A percentile compares a stretch with the other conserved stretches of the same genome.
Evolutionary conservation across 495 filamentous ascomycete species (phyloP).

Genomic region (Viridothelium virens): DNA sequence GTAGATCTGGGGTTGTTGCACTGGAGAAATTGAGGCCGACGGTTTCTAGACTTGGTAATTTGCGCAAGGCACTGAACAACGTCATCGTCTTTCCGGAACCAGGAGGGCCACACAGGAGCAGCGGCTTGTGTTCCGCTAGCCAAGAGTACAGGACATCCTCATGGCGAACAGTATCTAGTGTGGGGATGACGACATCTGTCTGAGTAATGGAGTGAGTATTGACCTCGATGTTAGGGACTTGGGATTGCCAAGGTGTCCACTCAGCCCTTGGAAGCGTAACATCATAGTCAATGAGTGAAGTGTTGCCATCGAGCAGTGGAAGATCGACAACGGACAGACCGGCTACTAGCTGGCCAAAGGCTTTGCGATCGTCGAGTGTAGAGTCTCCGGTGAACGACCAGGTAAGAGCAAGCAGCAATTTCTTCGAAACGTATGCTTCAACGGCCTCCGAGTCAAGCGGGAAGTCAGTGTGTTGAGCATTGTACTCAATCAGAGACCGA

Average conservation of each 20-base stretch:
- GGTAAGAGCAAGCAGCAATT: constrained; percentile 78
- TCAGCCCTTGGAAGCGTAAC: constrained; percentile 76
- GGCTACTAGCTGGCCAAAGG: constrained; percentile 75
- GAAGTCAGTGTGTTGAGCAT: constrained; percentile 87
- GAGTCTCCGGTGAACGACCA: constrained; percentile 97
- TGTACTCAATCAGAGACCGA: constrained; percentile 88
- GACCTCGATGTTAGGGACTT: constrained; percentile 89
- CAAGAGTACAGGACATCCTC: constrained; percentile 98
- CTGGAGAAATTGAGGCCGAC: constrained; percentile 99
- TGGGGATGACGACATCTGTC: constrained; percentile 96
- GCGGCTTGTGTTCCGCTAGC: constrained; percentile 96
- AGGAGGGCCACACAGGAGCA: constrained; percentile 92
- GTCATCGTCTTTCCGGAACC: constrained; percentile 99
- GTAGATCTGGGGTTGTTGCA: constrained; percentile 90
- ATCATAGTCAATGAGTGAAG: constrained; percentile 91
- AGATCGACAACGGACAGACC: constrained; percentile 75
- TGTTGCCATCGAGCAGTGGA: constrained; percentile 60
- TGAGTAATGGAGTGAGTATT: constrained; percentile 96
- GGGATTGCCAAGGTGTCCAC: constrained; percentile 88
- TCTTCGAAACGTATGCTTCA: constrained; percentile 84
- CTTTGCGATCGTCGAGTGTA: constrained; percentile 75
- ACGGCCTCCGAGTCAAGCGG: constrained; percentile 80
- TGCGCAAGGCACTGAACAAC: constrained; percentile 89
- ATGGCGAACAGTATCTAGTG: constrained; percentile 90
- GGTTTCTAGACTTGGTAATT: constrained; percentile 96